These are phyloP conservation scores for Zasmidium angulare DNA, from an alignment of 2,329 filamentous ascomycete species.

Conservation along the genomic window DNA sequence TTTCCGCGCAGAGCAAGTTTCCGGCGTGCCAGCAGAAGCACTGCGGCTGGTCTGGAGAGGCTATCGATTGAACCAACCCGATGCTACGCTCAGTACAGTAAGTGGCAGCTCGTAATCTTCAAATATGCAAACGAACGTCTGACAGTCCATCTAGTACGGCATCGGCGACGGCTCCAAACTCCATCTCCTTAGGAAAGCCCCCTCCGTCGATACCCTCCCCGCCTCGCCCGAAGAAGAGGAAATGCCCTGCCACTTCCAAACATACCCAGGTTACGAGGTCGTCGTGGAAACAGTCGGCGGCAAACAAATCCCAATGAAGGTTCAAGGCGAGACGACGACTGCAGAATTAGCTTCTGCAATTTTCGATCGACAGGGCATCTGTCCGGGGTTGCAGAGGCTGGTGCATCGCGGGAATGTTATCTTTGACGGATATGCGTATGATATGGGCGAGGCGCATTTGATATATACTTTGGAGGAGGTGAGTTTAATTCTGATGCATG, in stretches of 20 bases:
- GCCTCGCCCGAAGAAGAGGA: not conserved
- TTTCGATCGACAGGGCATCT: constrained; percentile 7
- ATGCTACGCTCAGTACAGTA: constrained; percentile 13
- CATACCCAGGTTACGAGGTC: constrained; percentile 7
- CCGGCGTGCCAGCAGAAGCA: constrained; percentile 9
- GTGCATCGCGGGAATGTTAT: constrained; percentile 9
- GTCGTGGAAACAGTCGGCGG: constrained; percentile 8
- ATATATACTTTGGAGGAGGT: constrained; percentile 14
- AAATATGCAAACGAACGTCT: not conserved
- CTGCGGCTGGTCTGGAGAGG: constrained; percentile 16
- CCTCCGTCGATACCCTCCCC: not conserved
- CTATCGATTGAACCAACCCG: constrained; percentile 17
- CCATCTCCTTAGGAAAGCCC: constrained; percentile 1
- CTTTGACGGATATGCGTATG: constrained; percentile 10
- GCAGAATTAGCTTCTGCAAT: constrained; percentile 9
- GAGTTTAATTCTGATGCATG: no score
- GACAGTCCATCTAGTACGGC: constrained; percentile 4
- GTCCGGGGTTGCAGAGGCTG: constrained; percentile 8
- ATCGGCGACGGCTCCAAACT: constrained; percentile 4
- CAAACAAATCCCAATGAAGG: constrained; percentile 3
- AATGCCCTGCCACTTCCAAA: not conserved
- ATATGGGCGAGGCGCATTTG: constrained; percentile 1
- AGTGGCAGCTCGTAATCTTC: not conserved
- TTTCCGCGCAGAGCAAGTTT: constrained; percentile 11
- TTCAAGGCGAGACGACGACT: constrained; percentile 6